Evolutionary conservation across 208 protist species (phyloP).

Genomic region (Trypanosomatidae sp.): DNA sequence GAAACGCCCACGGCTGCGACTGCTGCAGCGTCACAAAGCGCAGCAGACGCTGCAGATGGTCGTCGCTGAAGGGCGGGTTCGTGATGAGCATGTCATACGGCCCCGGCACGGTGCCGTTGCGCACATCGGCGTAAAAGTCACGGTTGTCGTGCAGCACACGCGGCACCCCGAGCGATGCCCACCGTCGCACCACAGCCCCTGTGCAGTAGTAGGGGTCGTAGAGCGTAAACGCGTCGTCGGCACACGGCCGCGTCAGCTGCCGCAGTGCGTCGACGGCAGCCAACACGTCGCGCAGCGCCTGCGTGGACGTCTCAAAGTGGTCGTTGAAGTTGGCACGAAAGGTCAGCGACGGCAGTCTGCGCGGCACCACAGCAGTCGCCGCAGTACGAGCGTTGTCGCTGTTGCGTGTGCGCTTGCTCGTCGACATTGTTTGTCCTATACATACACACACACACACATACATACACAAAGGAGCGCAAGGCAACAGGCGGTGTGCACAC

Average conservation of each 20-base stretch:
- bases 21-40: conserved; percentile 17
- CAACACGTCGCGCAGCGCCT: conserved; percentile 39
- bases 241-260: conserved; percentile 29
- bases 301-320: conserved; percentile 63
- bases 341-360: neutral
- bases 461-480: too few relatives aligned
- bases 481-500: too few relatives aligned
- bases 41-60: conserved; percentile 49
- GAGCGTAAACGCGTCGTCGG: conserved; percentile 33
- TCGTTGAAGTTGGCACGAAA: conserved; percentile 69
- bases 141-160: conserved; percentile 77
- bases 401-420: neutral
- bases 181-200: conserved; percentile 27
- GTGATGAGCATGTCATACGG: conserved; percentile 69
- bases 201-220: conserved; percentile 87
- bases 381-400: too few relatives aligned
- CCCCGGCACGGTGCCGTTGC: conserved; percentile 18
- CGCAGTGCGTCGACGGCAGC: conserved; percentile 32
- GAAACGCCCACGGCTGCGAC: conserved; percentile 37
- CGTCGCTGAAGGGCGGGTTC: conserved; percentile 69
- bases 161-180: conserved; percentile 31
- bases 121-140: conserved; percentile 70
- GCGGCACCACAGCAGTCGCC: too few relatives aligned
- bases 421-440: neutral
- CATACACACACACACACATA: neutral